Base-by-base conservation (phyloP, 495 filamentous ascomycete species). In the Aspergillus carlsbadensis region DNA sequence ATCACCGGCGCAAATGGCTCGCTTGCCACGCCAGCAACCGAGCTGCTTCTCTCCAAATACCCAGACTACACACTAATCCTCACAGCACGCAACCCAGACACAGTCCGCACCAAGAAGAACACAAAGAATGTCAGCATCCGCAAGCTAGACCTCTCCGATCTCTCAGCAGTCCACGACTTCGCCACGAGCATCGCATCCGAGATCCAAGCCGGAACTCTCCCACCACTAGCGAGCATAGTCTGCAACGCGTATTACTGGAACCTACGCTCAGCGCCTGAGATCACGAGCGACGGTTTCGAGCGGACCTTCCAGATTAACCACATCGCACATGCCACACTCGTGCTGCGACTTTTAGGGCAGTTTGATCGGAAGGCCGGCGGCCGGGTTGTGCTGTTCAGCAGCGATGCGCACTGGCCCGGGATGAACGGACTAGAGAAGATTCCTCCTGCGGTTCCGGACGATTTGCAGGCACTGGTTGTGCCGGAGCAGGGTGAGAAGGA, bases 1-100 rank as follows among this genome's bases (percentile, higher is more conserved):
- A 60, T 79, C 47, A 80, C 76, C n/a, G 76, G 76, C 6, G 76
- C 76, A n/a, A 76, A 73, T 39, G 64, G 73, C 55, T 72, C 71
- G 18, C 64, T 77, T 15, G 77, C 66, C 2, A 61, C 69, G 35
- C 66, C 65, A 21, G 63, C 70, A 0, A 65, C 73, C 7, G 48
- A 65, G 11, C 62, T 72, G 26, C 61, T 79, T 17, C 62, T 77
- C 18, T 22, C 45, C 20, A 56, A 57, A 2, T 65, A 73, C 31
- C 55, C 68, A 10, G 48, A 59, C 15, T 67, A 74, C 56, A 66
- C 69, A 6, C 62, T 71, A 11, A 37, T 82, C 22, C 70, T 76
- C 31, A 70, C 73, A 5, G 73, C 78, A 0, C 77, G 76, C 55
- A 67, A 77, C 40, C 64, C 71, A 6, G 45, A 54, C 1, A 56